Percentiles rank a stretch among this genome's conserved stretches.
phyloP scores from a whole-genome alignment of 139 green algal genomes.

The Deuterostichococcus epilithicus region DNA sequence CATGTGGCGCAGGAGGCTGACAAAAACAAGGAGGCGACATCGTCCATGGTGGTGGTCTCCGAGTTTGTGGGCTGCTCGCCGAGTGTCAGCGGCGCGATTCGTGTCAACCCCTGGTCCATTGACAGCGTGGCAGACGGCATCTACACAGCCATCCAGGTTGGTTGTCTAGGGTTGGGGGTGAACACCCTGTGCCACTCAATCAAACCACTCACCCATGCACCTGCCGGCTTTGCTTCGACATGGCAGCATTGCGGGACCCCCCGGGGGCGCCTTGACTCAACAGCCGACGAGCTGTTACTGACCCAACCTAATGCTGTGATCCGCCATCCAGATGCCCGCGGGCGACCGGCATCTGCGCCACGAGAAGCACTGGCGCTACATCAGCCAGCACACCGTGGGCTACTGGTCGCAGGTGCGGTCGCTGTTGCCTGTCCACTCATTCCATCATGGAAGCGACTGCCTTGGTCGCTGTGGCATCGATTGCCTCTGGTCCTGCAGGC shows the following conservation, averaged over 20 bases:
- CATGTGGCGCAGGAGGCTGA: background rate
- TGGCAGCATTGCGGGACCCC: too few species aligned
- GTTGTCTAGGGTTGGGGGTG: background rate
- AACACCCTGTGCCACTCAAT: slow-evolving; percentile 25
- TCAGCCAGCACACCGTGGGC: slow-evolving; percentile 85
- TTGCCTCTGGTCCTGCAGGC: too few species aligned
- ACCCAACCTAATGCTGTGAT: too few species aligned
- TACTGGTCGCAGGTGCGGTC: slow-evolving; percentile 79
- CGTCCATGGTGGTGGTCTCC: slow-evolving; percentile 83
- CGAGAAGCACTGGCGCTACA: slow-evolving; percentile 97
- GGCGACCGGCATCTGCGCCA: slow-evolving; percentile 80
- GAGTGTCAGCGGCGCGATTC: slow-evolving; percentile 86
- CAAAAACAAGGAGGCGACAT: slow-evolving; percentile 13
- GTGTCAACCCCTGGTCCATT: slow-evolving; percentile 96
- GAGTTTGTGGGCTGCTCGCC: slow-evolving; percentile 99
- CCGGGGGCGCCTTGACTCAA: too few species aligned
- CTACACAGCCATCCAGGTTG: slow-evolving; percentile 75
- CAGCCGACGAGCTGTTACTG: too few species aligned
- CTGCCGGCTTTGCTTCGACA: too few species aligned
- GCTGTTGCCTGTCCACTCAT: background rate
- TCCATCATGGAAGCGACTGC: background rate
- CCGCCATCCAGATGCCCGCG: slow-evolving; percentile 36
- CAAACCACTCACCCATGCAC: background rate
- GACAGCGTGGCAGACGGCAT: slow-evolving; percentile 88
- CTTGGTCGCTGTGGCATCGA: background rate